Evolutionary conservation across 805 yeast genomes (phyloP).

Genomic region (Kodamaea fukazawae): DNA sequence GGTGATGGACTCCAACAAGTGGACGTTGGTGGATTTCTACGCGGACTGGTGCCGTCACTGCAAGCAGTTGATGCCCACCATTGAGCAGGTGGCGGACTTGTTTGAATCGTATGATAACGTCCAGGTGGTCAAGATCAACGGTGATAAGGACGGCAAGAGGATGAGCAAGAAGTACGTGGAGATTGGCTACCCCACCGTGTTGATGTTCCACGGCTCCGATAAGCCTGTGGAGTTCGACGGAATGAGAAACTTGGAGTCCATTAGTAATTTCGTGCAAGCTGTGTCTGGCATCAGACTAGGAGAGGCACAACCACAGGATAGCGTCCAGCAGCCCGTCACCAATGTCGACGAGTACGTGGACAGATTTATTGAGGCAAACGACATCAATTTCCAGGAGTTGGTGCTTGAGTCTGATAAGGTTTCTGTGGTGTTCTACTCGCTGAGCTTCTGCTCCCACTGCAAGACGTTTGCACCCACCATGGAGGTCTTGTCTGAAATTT

Average conservation of each 20-base stretch:
- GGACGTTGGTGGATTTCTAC: slow-evolving; percentile 47
- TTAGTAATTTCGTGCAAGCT: slow-evolving; percentile 51
- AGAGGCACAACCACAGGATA: background rate
- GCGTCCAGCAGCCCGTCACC: too few species aligned
- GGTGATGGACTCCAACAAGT: slow-evolving; percentile 53
- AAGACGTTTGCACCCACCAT: slow-evolving; percentile 50
- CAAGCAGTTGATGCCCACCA: slow-evolving; percentile 50
- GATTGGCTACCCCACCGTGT: slow-evolving; percentile 65
- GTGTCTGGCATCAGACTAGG: slow-evolving; percentile 26
- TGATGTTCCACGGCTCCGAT: slow-evolving; percentile 51
- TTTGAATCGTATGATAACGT: slow-evolving; percentile 34
- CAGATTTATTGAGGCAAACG: slow-evolving; percentile 20
- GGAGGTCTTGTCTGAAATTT: slow-evolving; percentile 49
- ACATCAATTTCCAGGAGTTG: slow-evolving; percentile 41
- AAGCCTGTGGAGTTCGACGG: slow-evolving; percentile 59
- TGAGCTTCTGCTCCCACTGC: slow-evolving; percentile 62
- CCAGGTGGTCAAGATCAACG: slow-evolving; percentile 56
- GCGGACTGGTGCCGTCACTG: slow-evolving; percentile 78
- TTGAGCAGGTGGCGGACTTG: slow-evolving; percentile 31
- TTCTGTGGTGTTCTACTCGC: slow-evolving; percentile 53
- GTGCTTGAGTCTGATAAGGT: slow-evolving; percentile 32
- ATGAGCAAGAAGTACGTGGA: slow-evolving; percentile 50
- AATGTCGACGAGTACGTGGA: slow-evolving; percentile 3
- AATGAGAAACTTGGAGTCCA: slow-evolving; percentile 46
- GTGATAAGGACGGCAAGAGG: slow-evolving; percentile 51